A percentile compares a stretch with the other conserved stretches of the same genome.
Evolutionary conservation across 2,329 filamentous ascomycete species (phyloP).

Genomic region (Pseudonectria foliicola): DNA sequence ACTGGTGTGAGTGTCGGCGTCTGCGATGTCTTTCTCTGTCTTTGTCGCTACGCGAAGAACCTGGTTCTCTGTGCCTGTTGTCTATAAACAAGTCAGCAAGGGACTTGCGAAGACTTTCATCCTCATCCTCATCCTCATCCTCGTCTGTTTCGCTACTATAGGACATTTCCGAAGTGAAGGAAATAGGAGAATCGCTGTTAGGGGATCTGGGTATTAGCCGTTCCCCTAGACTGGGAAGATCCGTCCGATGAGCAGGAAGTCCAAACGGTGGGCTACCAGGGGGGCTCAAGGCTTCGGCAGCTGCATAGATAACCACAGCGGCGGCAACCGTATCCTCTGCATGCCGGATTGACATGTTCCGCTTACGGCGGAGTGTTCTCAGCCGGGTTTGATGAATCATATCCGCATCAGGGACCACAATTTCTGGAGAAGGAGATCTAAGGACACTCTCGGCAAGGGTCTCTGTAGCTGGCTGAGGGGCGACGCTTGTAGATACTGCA

Average conservation of each 20-base stretch:
- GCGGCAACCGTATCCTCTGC: slow-evolving; percentile 48
- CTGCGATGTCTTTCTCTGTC: slow-evolving; percentile 35
- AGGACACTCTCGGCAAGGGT: slow-evolving; percentile 10
- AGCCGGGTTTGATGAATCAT: slow-evolving; percentile 33
- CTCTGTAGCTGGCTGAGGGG: slow-evolving; percentile 6
- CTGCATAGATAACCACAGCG: slow-evolving; percentile 47
- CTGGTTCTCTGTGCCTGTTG: slow-evolving; percentile 36
- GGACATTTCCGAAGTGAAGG: slow-evolving; percentile 25
- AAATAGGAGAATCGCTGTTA: slow-evolving; percentile 26
- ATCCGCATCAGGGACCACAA: slow-evolving; percentile 37
- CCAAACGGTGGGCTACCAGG: slow-evolving; percentile 26
- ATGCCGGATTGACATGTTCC: slow-evolving; percentile 36
- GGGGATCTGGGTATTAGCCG: slow-evolving; percentile 18
- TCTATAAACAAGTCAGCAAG: slow-evolving; percentile 52
- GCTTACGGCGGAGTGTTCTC: slow-evolving; percentile 38
- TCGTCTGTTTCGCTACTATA: slow-evolving; percentile 19
- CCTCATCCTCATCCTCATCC: slow-evolving; percentile 25
- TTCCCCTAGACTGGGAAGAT: slow-evolving; percentile 20
- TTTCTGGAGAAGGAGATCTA: slow-evolving; percentile 37
- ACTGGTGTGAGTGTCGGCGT: slow-evolving; percentile 31
- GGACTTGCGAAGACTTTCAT: slow-evolving; percentile 36
- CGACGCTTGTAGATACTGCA: slow-evolving; percentile 11
- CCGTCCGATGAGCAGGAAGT: slow-evolving; percentile 17
- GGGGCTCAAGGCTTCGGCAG: slow-evolving; percentile 40
- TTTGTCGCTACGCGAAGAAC: slow-evolving; percentile 29